These are phyloP conservation scores for Planoprotostelium fungivorum DNA, from an alignment of 78 protist genomes.

Conservation along the genomic window DNA sequence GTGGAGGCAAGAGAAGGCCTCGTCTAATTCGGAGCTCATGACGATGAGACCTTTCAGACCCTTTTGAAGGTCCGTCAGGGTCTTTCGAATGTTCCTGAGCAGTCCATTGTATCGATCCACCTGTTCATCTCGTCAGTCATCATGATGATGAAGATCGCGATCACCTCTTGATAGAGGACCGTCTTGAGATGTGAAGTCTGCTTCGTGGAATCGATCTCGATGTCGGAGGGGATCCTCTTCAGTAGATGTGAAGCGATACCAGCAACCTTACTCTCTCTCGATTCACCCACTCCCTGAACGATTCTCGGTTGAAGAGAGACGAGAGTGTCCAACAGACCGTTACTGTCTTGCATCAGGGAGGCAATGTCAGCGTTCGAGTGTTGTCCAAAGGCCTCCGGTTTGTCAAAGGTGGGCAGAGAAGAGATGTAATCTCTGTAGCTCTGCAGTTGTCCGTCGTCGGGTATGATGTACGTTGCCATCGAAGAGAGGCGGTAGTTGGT, in stretches of 20 bases:
- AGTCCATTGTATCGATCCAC: conserved; percentile 74
- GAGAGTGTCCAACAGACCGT: conserved; percentile 54
- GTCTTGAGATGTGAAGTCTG: neutral
- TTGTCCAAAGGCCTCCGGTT: conserved; percentile 89
- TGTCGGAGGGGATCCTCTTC: conserved; percentile 13
- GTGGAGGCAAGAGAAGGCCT: conserved; percentile 21
- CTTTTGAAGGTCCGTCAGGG: conserved; percentile 36
- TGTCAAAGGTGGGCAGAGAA: conserved; percentile 67
- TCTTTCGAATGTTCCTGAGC: conserved; percentile 22
- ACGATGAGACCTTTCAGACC: conserved; percentile 83
- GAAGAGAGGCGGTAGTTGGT: conserved; percentile 49
- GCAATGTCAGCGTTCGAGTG: conserved; percentile 88
- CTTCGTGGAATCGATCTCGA: conserved; percentile 15
- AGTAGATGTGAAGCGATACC: conserved; percentile 28
- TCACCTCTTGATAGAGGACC: neutral
- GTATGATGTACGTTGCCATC: conserved; percentile 53
- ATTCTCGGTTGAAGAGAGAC: conserved; percentile 69
- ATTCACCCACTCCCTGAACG: neutral
- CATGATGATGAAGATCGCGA: neutral
- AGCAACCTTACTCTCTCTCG: conserved; percentile 5
- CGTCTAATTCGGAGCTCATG: conserved; percentile 81
- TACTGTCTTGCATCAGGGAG: conserved; percentile 61
- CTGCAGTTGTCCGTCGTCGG: conserved; percentile 60
- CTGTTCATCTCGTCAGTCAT: conserved; percentile 23
- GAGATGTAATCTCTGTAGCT: conserved; percentile 56